Evolutionary conservation across 345 rosid genomes (phyloP), one percentile per base, ranked within the genome.

Genomic region (Mangifera indica): DNA sequence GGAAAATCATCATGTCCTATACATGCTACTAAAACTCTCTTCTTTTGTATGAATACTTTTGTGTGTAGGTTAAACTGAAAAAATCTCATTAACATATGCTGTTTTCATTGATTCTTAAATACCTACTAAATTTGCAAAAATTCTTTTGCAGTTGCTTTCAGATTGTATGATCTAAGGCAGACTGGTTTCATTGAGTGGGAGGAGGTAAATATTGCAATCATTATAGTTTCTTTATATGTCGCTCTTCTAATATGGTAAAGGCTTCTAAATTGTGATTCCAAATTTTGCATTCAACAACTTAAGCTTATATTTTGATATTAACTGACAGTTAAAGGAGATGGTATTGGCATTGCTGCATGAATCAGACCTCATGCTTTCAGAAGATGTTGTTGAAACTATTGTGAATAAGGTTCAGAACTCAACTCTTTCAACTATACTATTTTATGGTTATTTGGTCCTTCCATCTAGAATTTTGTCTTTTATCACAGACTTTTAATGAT

Each of bases 341-440:
- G 98, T 94, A n/a, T 24, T 89, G 74, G 98, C 95, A 17, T 90
- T 94, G 71, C 85, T 92, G 74, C 88, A 90, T 14, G 98, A 94
- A 82, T 94, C 98, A 0, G 97, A 92, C 48, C 88, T 95, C 51
- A 49, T 79, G 10, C 80, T 95, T 29, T 83, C 93, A 0, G 93
- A 92, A 26, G 97, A 92, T 58, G 63, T 81, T 22, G 86, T 95
- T 18, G 90, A 95, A 87, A 64, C 80, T 22, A 95, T 92, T 57
- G 96, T 95, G 10, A 86, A 86, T 81, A 87, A 89, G 93, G 99
- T 91, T 79, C 52, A 40, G 26, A 42, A n/a, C n/a, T 29, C 32
- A 1, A 29, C 32, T 29, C 32, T 29, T 29, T 29, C 32, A 29
- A 3, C 32, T 3, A 29, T 29, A 29, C 32, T 29, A 29, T 29